Percentiles rank a stretch among this genome's conserved stretches.
These are phyloP conservation scores for Phaeosphaeriaceae sp. DNA, from an alignment of 2,329 filamentous ascomycete genomes.

Conservation along the genomic window DNA sequence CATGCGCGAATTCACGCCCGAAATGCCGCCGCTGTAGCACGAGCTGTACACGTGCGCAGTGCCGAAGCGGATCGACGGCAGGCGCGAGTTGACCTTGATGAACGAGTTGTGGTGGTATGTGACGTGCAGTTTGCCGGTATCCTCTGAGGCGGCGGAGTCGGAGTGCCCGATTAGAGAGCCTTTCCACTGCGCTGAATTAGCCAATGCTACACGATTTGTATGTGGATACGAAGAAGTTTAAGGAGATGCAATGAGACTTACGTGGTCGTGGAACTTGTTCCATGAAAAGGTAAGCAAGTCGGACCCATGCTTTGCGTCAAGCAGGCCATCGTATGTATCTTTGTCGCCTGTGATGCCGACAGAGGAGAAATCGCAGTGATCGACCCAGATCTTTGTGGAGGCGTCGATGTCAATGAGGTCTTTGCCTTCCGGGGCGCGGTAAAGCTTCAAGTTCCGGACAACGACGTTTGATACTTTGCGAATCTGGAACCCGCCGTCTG, in stretches of 20 bases:
- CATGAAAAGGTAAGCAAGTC: slow-evolving; percentile 66
- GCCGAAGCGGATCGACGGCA: slow-evolving; percentile 70
- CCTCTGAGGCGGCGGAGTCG: slow-evolving; percentile 60
- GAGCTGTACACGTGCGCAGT: slow-evolving; percentile 68
- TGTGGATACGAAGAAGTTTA: not conserved
- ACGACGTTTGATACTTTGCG: slow-evolving; percentile 65
- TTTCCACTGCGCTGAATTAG: slow-evolving; percentile 54
- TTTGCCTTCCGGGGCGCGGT: slow-evolving; percentile 63
- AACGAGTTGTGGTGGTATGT: slow-evolving; percentile 74
- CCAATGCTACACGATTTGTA: not conserved
- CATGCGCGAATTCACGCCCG: slow-evolving; percentile 53
- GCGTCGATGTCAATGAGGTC: slow-evolving; percentile 67
- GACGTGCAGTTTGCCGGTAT: slow-evolving; percentile 67
- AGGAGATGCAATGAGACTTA: slow-evolving; percentile 14
- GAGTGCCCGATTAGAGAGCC: slow-evolving; percentile 67
- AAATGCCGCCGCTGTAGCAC: slow-evolving; percentile 47
- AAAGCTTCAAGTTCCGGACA: slow-evolving; percentile 67
- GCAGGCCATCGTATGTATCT: slow-evolving; percentile 48
- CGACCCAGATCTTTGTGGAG: slow-evolving; percentile 66
- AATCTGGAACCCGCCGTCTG: slow-evolving; percentile 61
- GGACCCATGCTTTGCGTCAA: slow-evolving; percentile 68
- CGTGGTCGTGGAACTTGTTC: slow-evolving; percentile 63
- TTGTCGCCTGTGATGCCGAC: slow-evolving; percentile 49
- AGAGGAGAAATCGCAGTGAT: slow-evolving; percentile 70
- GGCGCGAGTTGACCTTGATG: slow-evolving; percentile 68